Evolutionary conservation across 495 filamentous ascomycete species (phyloP), one percentile per base, ranked within the genome.

Genomic region (Daldinia childiae): DNA sequence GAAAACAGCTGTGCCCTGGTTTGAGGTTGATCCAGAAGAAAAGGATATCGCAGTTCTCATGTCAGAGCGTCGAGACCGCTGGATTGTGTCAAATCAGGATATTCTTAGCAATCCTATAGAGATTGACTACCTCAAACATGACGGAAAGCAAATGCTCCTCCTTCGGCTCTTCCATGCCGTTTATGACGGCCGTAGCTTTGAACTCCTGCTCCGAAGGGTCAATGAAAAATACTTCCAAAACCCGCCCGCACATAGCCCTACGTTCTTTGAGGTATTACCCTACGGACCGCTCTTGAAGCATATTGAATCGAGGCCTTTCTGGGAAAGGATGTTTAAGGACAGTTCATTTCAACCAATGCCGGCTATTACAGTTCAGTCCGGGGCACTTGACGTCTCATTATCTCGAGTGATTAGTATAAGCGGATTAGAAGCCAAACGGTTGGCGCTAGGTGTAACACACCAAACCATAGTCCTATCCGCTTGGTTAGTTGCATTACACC

Each of bases 181-280:
- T 0, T 98, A 98, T 72, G 95, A 98, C 80, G 94, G 91, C 1
- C 91, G 87, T 72, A 95, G 92, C 60, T 83, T 97, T 29, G 76
- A 84, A 0, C 79, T 94, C 27, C 76, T 97, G 0, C 79, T 97
- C 15, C 79, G 84, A 5, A 79, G 83, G 24, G 81, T 94, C 32
- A 79, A 76, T n/a, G 58, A 73, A 30, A 77, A 84, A 17, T 91
- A 89, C 62, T 58, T 65, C 5, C 52, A 70, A 0, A 3, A 64
- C 4, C n/a, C 58, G 2, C 60, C 74, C n/a, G 51, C 76, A 5
- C 74, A 60, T 32, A 75, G 81, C 14, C 87, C 87, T 1, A 58
- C 78, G 0, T 90, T 90, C 59, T 75, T 87, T 12, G 80, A 85
- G 0, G 83, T 82, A 0, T 68, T 92, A 21, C 78, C 83, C 9